phyloP scores from a whole-genome alignment of 257 asterid genomes.

The Ophiorrhiza pumila region DNA sequence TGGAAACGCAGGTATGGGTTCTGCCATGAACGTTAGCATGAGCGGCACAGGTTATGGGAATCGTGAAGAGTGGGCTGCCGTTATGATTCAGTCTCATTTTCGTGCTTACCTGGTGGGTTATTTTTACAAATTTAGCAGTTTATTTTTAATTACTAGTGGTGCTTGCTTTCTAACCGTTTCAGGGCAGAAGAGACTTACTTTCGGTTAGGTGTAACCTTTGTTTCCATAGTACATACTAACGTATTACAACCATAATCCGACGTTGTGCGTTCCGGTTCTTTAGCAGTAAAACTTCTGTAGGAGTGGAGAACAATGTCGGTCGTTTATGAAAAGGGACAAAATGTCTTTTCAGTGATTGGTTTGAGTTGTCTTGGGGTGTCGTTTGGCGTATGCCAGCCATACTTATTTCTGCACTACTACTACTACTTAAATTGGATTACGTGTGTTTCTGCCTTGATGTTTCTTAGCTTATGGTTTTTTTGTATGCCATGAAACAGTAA shows the following conservation, averaged over 20 bases:
- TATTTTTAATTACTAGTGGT: background rate
- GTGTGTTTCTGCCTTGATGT: background rate
- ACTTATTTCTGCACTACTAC: background rate
- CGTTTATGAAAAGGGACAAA: background rate
- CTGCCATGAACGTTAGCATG: slow-evolving; percentile 23
- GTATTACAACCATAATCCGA: background rate
- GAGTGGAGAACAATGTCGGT: background rate
- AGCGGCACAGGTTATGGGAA: slow-evolving; percentile 11
- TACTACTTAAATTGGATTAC: background rate
- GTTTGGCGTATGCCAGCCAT: background rate
- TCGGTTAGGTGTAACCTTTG: background rate
- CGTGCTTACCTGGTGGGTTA: slow-evolving; percentile 48
- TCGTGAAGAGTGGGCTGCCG: slow-evolving; percentile 35
- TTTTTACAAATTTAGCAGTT: background rate
- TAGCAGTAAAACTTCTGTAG: background rate
- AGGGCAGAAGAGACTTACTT: background rate
- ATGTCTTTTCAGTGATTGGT: background rate
- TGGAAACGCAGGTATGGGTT: background rate
- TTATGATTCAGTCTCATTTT: slow-evolving; percentile 42
- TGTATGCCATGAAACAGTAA: background rate
- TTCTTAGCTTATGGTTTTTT: background rate
- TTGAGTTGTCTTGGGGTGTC: slow-evolving; percentile 12
- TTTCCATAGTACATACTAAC: background rate
- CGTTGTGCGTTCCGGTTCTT: background rate
- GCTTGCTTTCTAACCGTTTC: background rate